Evolutionary conservation across 202 grass and related monocot genomes (phyloP).

Genomic region (Setaria viridis): DNA sequence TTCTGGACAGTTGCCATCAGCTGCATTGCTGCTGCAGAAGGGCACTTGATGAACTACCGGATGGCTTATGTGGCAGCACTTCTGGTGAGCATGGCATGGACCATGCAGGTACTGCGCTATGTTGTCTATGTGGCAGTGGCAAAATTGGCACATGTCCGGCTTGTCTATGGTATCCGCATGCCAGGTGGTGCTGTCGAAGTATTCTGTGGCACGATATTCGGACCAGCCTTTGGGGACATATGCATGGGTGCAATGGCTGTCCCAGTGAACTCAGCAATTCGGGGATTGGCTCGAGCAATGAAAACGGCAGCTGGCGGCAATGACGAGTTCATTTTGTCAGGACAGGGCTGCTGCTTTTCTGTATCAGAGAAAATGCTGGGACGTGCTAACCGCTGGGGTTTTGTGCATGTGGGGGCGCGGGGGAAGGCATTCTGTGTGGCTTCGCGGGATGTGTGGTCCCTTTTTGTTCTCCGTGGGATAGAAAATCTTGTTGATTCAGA

Average conservation of each 20-base stretch:
- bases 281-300: slow-evolving; percentile 70
- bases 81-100: slow-evolving; percentile 86
- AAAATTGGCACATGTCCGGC: slow-evolving; percentile 62
- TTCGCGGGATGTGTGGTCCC: slow-evolving; percentile 81
- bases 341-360: slow-evolving; percentile 64
- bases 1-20: slow-evolving; percentile 87
- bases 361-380: slow-evolving; percentile 75
- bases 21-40: slow-evolving; percentile 64
- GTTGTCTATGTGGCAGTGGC: slow-evolving; percentile 70
- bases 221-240: slow-evolving; percentile 70
- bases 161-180: slow-evolving; percentile 54
- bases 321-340: slow-evolving; percentile 87
- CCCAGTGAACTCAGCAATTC: slow-evolving; percentile 55
- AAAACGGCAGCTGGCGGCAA: slow-evolving; percentile 51
- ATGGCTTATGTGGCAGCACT: slow-evolving; percentile 63
- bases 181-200: slow-evolving; percentile 52
- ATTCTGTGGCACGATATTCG: slow-evolving; percentile 49
- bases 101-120: slow-evolving; percentile 87
- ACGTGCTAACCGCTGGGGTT: slow-evolving; percentile 87
- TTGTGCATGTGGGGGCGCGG: slow-evolving; percentile 77
- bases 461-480: slow-evolving; percentile 83
- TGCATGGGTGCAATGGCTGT: slow-evolving; percentile 72
- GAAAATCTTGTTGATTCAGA: slow-evolving; percentile 76
- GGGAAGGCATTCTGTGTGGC: slow-evolving; percentile 76
- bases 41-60: slow-evolving; percentile 57